A percentile compares a stretch with the other conserved stretches of the same genome.
Conservation (phyloP, 805 yeast genomes). For the Wickerhamomyces sydowiorum region DNA sequence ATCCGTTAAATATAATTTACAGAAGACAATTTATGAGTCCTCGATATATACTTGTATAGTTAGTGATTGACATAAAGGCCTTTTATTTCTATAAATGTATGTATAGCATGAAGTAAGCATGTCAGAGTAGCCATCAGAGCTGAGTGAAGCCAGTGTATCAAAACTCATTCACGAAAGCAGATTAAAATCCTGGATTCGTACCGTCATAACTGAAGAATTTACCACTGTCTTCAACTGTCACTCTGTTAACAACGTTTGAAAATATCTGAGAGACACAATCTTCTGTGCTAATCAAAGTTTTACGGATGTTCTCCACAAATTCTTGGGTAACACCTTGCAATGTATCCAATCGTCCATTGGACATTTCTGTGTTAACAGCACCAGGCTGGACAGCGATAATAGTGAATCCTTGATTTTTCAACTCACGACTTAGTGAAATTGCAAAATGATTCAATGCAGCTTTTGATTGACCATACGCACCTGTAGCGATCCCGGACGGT, state of each 20-base stretch:
- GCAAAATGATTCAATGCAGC: conserved; percentile 29
- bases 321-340: no score
- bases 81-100: no score
- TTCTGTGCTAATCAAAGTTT: conserved; percentile 10
- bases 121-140: no score
- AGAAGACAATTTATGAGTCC: no score
- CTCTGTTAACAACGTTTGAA: conserved; percentile 10
- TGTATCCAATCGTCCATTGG: no score
- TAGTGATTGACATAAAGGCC: no score
- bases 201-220: conserved; percentile 20
- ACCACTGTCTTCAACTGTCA: conserved; percentile 19
- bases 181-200: not conserved
- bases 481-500: conserved; percentile 6
- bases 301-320: not conserved
- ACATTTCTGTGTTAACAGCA: conserved; percentile 27
- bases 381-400: conserved; percentile 33
- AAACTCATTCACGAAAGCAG: not conserved
- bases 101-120: no score
- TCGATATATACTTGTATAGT: no score
- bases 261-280: conserved; percentile 16
- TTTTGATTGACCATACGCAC: conserved; percentile 29
- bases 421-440: conserved; percentile 20
- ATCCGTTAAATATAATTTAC: no score
- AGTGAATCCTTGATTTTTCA: conserved; percentile 18
- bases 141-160: no score